Evolutionary conservation across 768 basidiomycete genomes (phyloP).

Genomic region (Calocybe gangraenosa): DNA sequence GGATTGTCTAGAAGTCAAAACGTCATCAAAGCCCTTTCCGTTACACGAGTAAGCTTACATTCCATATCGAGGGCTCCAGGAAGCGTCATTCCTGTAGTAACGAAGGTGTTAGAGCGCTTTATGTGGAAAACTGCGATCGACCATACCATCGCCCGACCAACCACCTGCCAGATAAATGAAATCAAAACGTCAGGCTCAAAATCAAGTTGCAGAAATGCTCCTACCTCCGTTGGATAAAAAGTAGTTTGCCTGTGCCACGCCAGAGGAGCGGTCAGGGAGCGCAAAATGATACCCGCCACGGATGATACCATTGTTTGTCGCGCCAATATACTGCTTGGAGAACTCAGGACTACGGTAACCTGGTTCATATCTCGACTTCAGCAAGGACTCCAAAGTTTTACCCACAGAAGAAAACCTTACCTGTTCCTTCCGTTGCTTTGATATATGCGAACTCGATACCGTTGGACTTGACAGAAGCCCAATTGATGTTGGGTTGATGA

Average conservation of each 20-base stretch:
- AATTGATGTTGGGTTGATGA: constrained; percentile 47
- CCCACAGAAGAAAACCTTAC: no score
- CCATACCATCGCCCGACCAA: constrained; percentile 18
- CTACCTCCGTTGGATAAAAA: constrained; percentile 58
- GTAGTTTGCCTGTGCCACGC: constrained; percentile 55
- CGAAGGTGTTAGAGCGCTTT: neutral
- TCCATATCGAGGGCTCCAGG: constrained; percentile 65
- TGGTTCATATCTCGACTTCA: constrained; percentile 5
- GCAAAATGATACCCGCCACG: constrained; percentile 45
- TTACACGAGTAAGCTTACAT: constrained; percentile 30
- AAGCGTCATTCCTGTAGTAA: constrained; percentile 38
- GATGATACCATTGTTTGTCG: constrained; percentile 51
- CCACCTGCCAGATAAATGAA: constrained; percentile 11
- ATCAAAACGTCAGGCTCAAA: neutral
- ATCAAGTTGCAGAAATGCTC: constrained; percentile 7
- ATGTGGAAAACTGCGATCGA: neutral
- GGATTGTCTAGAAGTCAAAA: constrained; percentile 40
- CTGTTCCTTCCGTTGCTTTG: constrained; percentile 55
- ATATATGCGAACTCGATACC: constrained; percentile 57
- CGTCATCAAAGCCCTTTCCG: neutral
- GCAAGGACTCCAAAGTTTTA: no score
- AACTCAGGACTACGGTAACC: constrained; percentile 42
- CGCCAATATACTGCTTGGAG: constrained; percentile 48
- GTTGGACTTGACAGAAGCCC: constrained; percentile 45
- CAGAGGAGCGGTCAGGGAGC: constrained; percentile 46